Percentiles rank a stretch among this genome's conserved stretches.
Conservation (phyloP, 2,329 filamentous ascomycete species). For the Aspergillus quadrilineatus region DNA sequence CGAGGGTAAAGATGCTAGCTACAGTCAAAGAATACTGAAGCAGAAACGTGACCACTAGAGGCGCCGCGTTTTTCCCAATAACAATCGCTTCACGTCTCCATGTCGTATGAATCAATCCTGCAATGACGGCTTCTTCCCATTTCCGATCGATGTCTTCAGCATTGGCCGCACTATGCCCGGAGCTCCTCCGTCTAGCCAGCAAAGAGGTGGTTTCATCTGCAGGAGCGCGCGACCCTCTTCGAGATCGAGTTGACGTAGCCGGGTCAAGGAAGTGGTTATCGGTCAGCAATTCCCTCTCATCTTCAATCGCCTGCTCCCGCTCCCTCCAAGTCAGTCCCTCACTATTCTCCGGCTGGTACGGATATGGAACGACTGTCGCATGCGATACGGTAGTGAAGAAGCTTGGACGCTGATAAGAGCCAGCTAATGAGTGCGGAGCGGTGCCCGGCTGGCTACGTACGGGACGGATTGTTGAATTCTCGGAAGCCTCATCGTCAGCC, state of each 20-base stretch:
- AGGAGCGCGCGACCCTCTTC: constrained; percentile 9
- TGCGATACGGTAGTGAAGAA: constrained; percentile 72
- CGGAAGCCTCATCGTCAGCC: constrained; percentile 42
- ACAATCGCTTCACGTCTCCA: constrained; percentile 90
- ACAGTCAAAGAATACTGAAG: constrained; percentile 85
- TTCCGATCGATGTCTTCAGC: constrained; percentile 65
- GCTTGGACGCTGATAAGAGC: constrained; percentile 73
- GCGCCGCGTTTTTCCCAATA: constrained; percentile 67
- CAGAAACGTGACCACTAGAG: constrained; percentile 71
- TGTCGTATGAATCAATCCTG: constrained; percentile 80
- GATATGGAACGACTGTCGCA: constrained; percentile 64
- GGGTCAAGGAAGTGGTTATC: constrained; percentile 58
- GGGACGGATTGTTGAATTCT: constrained; percentile 44
- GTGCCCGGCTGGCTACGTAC: constrained; percentile 37
- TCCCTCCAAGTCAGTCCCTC: constrained; percentile 54
- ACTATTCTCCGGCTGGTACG: constrained; percentile 41
- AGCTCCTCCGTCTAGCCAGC: constrained; percentile 43
- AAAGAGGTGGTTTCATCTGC: constrained; percentile 51
- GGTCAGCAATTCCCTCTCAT: constrained; percentile 58
- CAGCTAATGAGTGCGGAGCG: constrained; percentile 53
- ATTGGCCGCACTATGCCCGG: constrained; percentile 50
- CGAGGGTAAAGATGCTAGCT: constrained; percentile 75
- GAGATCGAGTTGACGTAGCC: constrained; percentile 4
- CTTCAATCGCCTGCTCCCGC: constrained; percentile 53
- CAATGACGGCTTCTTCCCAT: constrained; percentile 81